Conservation (phyloP, 306 rosid species). For the Gynostemma pentaphyllum region DNA sequence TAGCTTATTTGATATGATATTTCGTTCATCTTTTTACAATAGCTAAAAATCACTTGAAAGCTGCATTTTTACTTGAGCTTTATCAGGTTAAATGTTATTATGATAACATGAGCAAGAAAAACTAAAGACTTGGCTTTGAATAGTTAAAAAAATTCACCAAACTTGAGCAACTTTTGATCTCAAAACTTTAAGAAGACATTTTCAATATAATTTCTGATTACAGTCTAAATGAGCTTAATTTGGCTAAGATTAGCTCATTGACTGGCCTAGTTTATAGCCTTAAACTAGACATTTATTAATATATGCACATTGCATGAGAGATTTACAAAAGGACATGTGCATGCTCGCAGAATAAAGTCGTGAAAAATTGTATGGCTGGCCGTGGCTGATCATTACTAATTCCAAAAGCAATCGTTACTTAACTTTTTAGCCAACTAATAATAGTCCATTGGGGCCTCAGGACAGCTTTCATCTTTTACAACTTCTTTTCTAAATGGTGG, state of each 20-base stretch:
- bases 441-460: conserved; percentile 46
- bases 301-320: conserved; percentile 10
- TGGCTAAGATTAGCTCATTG: neutral
- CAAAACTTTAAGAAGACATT: too few species aligned
- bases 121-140: too few species aligned
- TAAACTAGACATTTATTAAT: conserved; percentile 5
- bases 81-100: too few species aligned
- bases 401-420: neutral
- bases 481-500: conserved; percentile 42
- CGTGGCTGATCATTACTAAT: neutral
- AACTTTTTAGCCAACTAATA: conserved; percentile 24
- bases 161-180: too few species aligned
- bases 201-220: too few species aligned
- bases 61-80: too few species aligned
- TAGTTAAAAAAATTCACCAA: too few species aligned
- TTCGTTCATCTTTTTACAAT: too few species aligned
- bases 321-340: conserved; percentile 10
- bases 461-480: conserved; percentile 43
- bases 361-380: neutral
- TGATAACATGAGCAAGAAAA: too few species aligned
- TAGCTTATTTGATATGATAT: too few species aligned
- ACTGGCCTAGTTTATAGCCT: neutral
- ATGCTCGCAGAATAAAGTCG: conserved; percentile 5
- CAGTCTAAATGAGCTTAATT: too few species aligned
- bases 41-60: too few species aligned